Base-by-base conservation (phyloP, 176 grass and related monocot species). In the Zizania latifolia region DNA sequence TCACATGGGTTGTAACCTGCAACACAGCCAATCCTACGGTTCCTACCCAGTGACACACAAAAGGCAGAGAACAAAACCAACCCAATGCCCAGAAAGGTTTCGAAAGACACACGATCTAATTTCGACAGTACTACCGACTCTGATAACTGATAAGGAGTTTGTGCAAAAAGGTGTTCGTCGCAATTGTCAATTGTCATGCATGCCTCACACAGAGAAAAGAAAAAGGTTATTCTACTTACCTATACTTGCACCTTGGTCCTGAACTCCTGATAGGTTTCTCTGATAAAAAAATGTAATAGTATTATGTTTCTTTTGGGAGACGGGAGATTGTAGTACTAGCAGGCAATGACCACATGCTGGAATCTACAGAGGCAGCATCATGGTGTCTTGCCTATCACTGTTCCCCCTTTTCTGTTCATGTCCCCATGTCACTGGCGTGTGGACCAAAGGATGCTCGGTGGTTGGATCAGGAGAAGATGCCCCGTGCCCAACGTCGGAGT, bases 291-390 rank as follows among this genome's bases (percentile, higher is more conserved):
- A n/a, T n/a, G n/a, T n/a, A n/a, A 22, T 53, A 6, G 0, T 8
- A n/a, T 8, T 2, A 38, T 5, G 19, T 19, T 53, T 22, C 12
- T 6, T 53, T 22, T 17, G 57, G 28, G 23, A 36, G 33, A 62
- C 2, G 62, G 5, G 62, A 68, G 62, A 30, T 13, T 50, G 16
- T 31, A 24, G 17, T 50, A 50, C 44, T 4, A 43, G 72, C 16
- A 62, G 50, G 64, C 37, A 34, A 59, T 70, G 65, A 68, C 32
- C 74, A 45, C 80, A 26, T 79, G 86, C 75, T 54, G 80, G 75
- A 74, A 83, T 83, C 58, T 60, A 51, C 21, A 34, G 74, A 16
- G 61, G 75, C 80, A 74, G 14, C 62, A 83, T 79, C 68, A 88
- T 83, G 33, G 53, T 45, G 80, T n/a, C 40, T 35, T 33, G 27